phyloP scores from a whole-genome alignment of 371 early-diverging fungal genomes.

The Mucor indicus region DNA sequence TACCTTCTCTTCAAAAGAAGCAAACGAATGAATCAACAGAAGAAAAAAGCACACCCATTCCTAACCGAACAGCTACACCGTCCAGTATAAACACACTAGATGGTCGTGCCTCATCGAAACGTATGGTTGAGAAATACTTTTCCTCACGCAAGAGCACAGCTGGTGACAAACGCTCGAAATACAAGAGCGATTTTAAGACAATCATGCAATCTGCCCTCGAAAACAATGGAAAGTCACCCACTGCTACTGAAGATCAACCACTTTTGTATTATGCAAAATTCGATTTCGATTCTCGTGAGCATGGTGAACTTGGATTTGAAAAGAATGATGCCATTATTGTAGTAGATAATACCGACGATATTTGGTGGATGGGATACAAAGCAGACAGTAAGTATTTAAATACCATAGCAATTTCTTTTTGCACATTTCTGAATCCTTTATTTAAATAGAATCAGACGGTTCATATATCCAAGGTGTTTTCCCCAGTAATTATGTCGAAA shows the following conservation, averaged over 20 bases:
- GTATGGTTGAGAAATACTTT: constrained; percentile 41
- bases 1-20: neutral
- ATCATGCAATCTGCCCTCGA: constrained; percentile 36
- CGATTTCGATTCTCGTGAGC: constrained; percentile 72
- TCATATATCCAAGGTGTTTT: constrained; percentile 62
- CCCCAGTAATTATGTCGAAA: constrained; percentile 74
- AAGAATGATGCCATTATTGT: constrained; percentile 76
- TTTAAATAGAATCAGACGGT: constrained; percentile 21
- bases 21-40: too few species aligned
- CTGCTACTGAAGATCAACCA: constrained; percentile 40
- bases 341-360: constrained; percentile 74
- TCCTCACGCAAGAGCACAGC: constrained; percentile 17
- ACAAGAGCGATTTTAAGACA: constrained; percentile 40
- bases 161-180: constrained; percentile 28
- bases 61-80: neutral
- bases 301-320: constrained; percentile 74
- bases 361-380: constrained; percentile 85
- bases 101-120: constrained; percentile 39
- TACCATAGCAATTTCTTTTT: too few species aligned
- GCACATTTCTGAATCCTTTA: neutral
- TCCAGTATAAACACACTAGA: constrained; percentile 11
- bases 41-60: too few species aligned
- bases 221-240: constrained; percentile 23
- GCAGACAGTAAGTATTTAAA: constrained; percentile 55
- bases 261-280: constrained; percentile 71